Conservation (phyloP, 176 grass and related monocot genomes). For the Raddia guianensis region DNA sequence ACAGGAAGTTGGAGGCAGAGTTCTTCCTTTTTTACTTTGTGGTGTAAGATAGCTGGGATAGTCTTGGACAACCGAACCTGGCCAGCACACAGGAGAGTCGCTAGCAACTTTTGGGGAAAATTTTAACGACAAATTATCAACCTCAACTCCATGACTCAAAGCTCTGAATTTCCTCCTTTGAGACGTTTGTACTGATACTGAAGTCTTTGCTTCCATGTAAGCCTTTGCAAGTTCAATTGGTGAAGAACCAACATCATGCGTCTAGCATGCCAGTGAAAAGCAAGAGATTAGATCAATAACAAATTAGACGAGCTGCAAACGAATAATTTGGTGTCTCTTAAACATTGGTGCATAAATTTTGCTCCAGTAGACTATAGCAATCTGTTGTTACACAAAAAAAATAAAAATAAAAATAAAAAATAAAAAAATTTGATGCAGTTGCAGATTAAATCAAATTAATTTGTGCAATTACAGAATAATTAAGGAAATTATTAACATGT, state of each 20-base stretch:
- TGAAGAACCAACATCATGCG: conserved; percentile 48
- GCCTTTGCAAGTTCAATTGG: conserved; percentile 78
- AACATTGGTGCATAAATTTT: conserved; percentile 18
- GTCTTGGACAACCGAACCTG: conserved; percentile 45
- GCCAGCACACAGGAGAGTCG: conserved; percentile 50
- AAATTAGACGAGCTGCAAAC: conserved; percentile 9
- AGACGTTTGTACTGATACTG: conserved; percentile 45
- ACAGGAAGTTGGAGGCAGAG: conserved; percentile 27
- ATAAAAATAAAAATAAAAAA: background rate
- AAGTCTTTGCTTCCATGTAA: conserved; percentile 58
- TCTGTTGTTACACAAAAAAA: background rate
- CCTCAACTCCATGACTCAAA: conserved; percentile 50
- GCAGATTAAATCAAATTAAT: background rate
- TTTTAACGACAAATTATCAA: conserved; percentile 43
- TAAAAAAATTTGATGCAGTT: background rate
- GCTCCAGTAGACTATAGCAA: background rate
- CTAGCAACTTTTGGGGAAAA: conserved; percentile 19
- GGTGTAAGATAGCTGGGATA: conserved; percentile 55
- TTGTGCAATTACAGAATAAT: conserved; percentile 3
- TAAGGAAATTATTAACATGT: conserved; percentile 1
- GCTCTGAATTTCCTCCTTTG: conserved; percentile 45
- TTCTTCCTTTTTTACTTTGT: conserved; percentile 52
- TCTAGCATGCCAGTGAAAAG: conserved; percentile 52
- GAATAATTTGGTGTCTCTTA: conserved; percentile 9
- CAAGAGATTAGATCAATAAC: conserved; percentile 24